A percentile compares a stretch with the other conserved stretches of the same genome.
Conservation (phyloP, 2,329 filamentous ascomycete species). For the Phyllosticta capitalensis region DNA sequence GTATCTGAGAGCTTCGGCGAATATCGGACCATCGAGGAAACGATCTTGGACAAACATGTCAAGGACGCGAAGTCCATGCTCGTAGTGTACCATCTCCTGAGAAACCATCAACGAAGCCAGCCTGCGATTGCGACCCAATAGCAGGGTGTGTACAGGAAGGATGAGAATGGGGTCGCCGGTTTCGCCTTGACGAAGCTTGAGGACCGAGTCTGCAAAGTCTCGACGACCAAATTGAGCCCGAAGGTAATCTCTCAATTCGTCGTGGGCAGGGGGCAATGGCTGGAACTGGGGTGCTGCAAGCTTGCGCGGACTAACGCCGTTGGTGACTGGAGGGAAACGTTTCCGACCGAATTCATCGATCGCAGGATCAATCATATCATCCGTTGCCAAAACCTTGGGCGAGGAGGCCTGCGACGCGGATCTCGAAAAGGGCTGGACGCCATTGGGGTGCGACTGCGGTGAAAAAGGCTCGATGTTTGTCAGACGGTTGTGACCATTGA, state of each 20-base stretch:
- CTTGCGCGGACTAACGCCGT: slow-evolving; percentile 5
- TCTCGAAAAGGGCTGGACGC: slow-evolving; percentile 13
- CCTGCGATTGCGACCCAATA: slow-evolving; percentile 26
- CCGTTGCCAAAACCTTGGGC: slow-evolving; percentile 13
- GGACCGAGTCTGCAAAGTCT: slow-evolving; percentile 27
- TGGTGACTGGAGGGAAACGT: slow-evolving; percentile 5
- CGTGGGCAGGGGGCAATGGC: background rate
- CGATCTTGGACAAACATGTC: slow-evolving; percentile 5
- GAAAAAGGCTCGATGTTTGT: slow-evolving; percentile 17
- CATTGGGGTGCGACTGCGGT: slow-evolving; percentile 18
- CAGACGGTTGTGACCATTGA: slow-evolving; percentile 11
- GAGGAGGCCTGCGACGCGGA: slow-evolving; percentile 26
- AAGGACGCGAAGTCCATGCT: slow-evolving; percentile 5
- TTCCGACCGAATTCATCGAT: background rate
- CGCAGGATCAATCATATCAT: background rate
- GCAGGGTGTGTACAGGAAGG: slow-evolving; percentile 26
- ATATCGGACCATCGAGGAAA: slow-evolving; percentile 8
- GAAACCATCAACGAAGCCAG: slow-evolving; percentile 22
- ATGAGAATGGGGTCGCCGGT: slow-evolving; percentile 19
- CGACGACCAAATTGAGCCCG: slow-evolving; percentile 25
- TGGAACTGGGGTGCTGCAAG: background rate
- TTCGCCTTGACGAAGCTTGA: slow-evolving; percentile 23
- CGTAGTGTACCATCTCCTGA: background rate
- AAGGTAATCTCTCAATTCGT: slow-evolving; percentile 18
- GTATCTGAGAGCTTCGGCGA: slow-evolving; percentile 27